Base-by-base conservation (phyloP, 2,329 filamentous ascomycete species). In the Microdochium nivale region DNA sequence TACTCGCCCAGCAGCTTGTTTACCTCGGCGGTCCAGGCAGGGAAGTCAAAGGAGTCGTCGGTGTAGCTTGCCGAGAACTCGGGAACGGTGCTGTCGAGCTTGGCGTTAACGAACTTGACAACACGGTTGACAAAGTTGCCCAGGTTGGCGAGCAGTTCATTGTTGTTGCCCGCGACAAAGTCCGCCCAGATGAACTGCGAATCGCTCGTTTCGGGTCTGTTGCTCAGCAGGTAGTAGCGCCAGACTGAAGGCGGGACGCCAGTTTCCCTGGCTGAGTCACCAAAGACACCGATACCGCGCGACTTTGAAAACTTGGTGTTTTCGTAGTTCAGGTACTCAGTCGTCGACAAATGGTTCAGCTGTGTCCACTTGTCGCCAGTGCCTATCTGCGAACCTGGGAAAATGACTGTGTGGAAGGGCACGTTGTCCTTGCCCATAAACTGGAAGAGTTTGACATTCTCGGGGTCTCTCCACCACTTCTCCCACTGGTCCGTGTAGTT, bases 381-480 rank as follows among this genome's bases (percentile, higher is more conserved):
- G 30, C 86, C 86, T 13, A 90, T 72, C 61, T 88, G 83, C 46
- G 80, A 84, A 37, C 76, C 84, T 2, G 86, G 86, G 72, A 89
- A 90, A 62, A 89, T 86, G 57, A 90, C 82, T 13, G 83, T 84
- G 70, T 89, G 86, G 74, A 88, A 89, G 33, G 63, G 63, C 3
- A 70, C 86, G 58, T 90, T 89, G 67, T 90, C 86, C 68, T 89
- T 90, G 66, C 86, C 86, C 75, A 90, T 82, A 73, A 89, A 87
- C 67, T 89, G 86, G 66, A 87, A 89, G 9, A 90, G 75, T 64
- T 83, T 77, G 51, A 89, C 86, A 25, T 88, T 74, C 30, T 88
- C 82, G 1, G 85, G 85, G 64, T 87, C 80, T 54, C 79, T 75
- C 86, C 86, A 90, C 86, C 86, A 90, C 58, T 83, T 75, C 70